Conservation (phyloP, 441 rosid genomes). For the Gossypium davidsonii region DNA sequence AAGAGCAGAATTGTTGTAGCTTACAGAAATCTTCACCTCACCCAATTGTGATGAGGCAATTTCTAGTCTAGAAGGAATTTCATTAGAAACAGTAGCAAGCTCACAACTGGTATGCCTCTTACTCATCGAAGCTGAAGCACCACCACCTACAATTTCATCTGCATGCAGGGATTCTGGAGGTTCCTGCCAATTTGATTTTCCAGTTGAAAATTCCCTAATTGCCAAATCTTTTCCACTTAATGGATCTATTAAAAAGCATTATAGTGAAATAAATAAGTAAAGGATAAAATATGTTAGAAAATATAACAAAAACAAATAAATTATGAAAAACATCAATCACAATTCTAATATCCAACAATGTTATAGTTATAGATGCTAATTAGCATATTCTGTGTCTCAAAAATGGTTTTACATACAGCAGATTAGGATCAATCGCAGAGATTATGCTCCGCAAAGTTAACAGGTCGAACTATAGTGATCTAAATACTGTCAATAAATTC, state of each 20-base stretch:
- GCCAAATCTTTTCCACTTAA: conserved; percentile 19
- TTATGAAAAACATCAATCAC: neutral
- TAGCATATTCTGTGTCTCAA: neutral
- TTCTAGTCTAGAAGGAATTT: conserved; percentile 42
- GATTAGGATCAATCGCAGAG: neutral
- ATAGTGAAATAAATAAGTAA: conserved; percentile 13
- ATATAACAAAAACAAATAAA: neutral
- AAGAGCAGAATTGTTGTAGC: conserved; percentile 47
- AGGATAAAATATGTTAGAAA: neutral
- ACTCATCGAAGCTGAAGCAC: conserved; percentile 22
- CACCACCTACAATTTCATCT: conserved; percentile 23
- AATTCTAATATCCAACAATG: neutral
- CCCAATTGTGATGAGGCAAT: conserved; percentile 69
- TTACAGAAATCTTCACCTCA: conserved; percentile 78
- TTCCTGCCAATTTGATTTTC: conserved; percentile 26
- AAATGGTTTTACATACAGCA: neutral
- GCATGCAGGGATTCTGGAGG: conserved; percentile 23
- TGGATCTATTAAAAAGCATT: conserved; percentile 26
- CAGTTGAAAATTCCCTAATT: conserved; percentile 21
- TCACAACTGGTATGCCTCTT: conserved; percentile 27
- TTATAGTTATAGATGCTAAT: neutral
- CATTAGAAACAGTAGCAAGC: conserved; percentile 10
- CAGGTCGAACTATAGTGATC: neutral
- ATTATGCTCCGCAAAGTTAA: neutral
- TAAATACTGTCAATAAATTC: neutral